Conservation (phyloP, 1,139 yeast species). For the Blastobotrys illinoisensis region DNA sequence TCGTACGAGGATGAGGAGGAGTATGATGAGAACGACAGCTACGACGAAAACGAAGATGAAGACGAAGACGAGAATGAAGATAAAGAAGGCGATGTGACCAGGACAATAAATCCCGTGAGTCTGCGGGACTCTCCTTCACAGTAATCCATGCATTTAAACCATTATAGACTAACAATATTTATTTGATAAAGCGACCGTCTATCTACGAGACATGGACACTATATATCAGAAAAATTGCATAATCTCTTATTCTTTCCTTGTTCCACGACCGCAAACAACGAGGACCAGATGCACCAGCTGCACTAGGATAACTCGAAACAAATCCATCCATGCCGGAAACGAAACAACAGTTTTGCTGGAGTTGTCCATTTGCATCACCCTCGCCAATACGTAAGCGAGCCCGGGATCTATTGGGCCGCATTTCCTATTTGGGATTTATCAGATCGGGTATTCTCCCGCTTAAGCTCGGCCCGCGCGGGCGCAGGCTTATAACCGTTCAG, state of each 20-base stretch:
- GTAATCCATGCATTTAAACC: neutral
- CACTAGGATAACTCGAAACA: too few species aligned
- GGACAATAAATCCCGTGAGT: constrained; percentile 32
- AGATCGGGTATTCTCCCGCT: neutral
- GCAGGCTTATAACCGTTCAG: neutral
- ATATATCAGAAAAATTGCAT: too few species aligned
- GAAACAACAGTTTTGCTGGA: too few species aligned
- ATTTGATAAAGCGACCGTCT: too few species aligned
- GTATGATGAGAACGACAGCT: constrained; percentile 18
- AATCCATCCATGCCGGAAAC: too few species aligned
- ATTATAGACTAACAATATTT: neutral
- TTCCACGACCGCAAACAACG: too few species aligned
- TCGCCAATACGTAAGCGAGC: neutral
- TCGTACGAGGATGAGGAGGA: constrained; percentile 15
- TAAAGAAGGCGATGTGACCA: constrained; percentile 26
- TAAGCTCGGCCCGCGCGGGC: neutral
- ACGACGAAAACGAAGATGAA: constrained; percentile 19
- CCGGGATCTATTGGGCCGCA: neutral
- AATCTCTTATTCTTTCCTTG: too few species aligned
- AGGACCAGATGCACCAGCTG: too few species aligned
- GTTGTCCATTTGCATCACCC: neutral
- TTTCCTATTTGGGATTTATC: constrained; percentile 1
- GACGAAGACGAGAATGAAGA: constrained; percentile 23
- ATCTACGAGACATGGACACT: too few species aligned
- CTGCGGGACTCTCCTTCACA: neutral